These are phyloP conservation scores for Trichoderma sp. DNA, from an alignment of 2,329 filamentous ascomycete species.

Conservation along the genomic window DNA sequence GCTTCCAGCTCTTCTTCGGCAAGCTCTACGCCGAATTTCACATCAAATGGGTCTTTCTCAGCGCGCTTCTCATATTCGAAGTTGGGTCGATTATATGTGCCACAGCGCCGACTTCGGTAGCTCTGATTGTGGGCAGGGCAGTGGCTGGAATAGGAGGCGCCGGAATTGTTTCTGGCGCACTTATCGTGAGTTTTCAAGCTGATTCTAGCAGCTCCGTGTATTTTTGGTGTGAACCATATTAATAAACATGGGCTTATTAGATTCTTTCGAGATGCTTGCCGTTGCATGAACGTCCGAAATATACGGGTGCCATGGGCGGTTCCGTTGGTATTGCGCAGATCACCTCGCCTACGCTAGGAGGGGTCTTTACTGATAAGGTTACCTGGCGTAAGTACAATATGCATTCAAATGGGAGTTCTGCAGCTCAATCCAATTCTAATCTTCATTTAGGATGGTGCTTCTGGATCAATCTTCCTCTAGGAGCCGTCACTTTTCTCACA, in stretches of 20 bases:
- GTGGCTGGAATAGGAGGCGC: slow-evolving; percentile 53
- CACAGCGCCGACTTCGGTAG: slow-evolving; percentile 47
- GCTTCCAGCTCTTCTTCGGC: slow-evolving; percentile 36
- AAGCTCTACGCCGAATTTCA: slow-evolving; percentile 39
- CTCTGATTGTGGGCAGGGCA: slow-evolving; percentile 56
- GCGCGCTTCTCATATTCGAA: slow-evolving; percentile 41
- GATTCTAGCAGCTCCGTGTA: no score
- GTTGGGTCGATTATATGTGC: slow-evolving; percentile 54
- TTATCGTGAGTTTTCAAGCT: no score
- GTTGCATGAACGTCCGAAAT: slow-evolving; percentile 5
- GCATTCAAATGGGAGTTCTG: background rate
- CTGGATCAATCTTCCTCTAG: background rate
- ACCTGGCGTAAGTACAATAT: slow-evolving; percentile 30
- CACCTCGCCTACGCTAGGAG: slow-evolving; percentile 1
- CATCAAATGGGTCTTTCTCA: slow-evolving; percentile 32
- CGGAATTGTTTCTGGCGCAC: slow-evolving; percentile 40
- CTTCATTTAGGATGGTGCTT: background rate
- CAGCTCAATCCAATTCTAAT: background rate
- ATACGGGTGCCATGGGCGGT: background rate
- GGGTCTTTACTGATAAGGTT: slow-evolving; percentile 3
- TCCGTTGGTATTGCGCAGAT: slow-evolving; percentile 3
- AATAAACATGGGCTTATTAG: no score
- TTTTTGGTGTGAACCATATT: no score
- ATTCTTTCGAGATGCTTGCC: slow-evolving; percentile 28
- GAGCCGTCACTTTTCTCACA: background rate